A percentile compares a stretch with the other conserved stretches of the same genome.
phyloP scores from a whole-genome alignment of 164 flowering plant species.

The Vitis rotundifolia region DNA sequence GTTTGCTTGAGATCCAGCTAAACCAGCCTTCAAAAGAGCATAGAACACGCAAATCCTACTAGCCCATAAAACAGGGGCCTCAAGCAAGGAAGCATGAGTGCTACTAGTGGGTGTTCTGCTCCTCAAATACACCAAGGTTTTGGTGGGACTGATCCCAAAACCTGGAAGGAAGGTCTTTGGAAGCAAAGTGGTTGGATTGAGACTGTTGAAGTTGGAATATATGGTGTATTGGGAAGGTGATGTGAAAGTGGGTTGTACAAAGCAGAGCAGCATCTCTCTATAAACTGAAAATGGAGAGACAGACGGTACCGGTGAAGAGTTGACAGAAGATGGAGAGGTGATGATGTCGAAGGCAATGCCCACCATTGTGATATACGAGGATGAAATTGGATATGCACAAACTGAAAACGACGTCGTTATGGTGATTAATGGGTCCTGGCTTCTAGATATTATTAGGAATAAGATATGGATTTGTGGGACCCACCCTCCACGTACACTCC shows the following conservation, averaged over 20 bases:
- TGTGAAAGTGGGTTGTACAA: conserved; percentile 26
- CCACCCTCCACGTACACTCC: too few species aligned
- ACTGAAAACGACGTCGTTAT: background rate
- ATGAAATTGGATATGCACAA: background rate
- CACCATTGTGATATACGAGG: background rate
- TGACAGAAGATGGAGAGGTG: background rate
- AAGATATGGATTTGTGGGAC: too few species aligned
- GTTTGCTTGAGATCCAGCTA: conserved; percentile 80
- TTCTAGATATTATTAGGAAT: too few species aligned
- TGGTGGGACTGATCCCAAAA: conserved; percentile 14
- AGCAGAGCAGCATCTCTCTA: conserved; percentile 27
- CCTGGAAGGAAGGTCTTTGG: conserved; percentile 36
- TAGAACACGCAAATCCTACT: conserved; percentile 80
- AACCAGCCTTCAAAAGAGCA: conserved; percentile 82
- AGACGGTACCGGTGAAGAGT: background rate
- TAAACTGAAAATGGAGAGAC: background rate
- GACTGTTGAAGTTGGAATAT: conserved; percentile 11
- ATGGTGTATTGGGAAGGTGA: conserved; percentile 18
- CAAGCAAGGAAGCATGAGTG: conserved; percentile 61
- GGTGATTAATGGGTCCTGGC: too few species aligned
- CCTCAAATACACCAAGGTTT: conserved; percentile 9
- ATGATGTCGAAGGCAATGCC: background rate
- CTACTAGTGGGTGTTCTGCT: background rate
- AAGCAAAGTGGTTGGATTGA: conserved; percentile 11
- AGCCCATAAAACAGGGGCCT: conserved; percentile 82